Evolutionary conservation across 2,329 filamentous ascomycete genomes (phyloP), one percentile per base, ranked within the genome.

Genomic region (Curvularia lunata): DNA sequence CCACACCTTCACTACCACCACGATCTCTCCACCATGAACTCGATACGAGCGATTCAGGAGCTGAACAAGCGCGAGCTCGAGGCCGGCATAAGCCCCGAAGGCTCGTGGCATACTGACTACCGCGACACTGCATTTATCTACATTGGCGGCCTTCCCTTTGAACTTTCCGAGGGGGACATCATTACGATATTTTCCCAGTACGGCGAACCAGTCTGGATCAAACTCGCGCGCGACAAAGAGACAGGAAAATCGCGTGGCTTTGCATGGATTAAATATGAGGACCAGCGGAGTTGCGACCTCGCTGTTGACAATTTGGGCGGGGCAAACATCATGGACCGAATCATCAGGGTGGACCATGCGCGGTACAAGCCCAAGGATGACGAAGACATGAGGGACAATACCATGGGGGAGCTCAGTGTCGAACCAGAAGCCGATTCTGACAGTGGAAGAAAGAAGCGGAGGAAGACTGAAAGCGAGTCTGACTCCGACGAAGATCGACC

Each of bases 121-220:
- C 91, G 92, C 79, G 95, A 96, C 80, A 98, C 95, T 1, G 96
- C 95, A 58, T 99, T 94, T 77, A 82, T 99, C 75, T 97, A 97
- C 82, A 93, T 99, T 67, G 96, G 96, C 72, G 94, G 94, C 27
- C 85, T 99, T 12, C 92, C 93, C 3, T 96, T 91, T 78, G 91
- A 96, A 71, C 85, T 99, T 40, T 92, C 92, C 48, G 95, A 99
- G 81, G 96, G 96, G 78, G 95, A 99, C 78, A 85, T 99, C 62
- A 87, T 98, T 66, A 93, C 93, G 10, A 96, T 99, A 59, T 99
- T 98, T 82, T 97, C 92, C 6, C 95, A 99, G 77, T 99, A 89
- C 74, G 95, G 95, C 68, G 94, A 98, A 74, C 96, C 96, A 2
- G 91, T 93, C 3, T 96, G 94, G 78, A 84, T 99, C 58, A 96